Base-by-base conservation (phyloP, 2,329 filamentous ascomycete species). In the Diaporthe batatas region DNA sequence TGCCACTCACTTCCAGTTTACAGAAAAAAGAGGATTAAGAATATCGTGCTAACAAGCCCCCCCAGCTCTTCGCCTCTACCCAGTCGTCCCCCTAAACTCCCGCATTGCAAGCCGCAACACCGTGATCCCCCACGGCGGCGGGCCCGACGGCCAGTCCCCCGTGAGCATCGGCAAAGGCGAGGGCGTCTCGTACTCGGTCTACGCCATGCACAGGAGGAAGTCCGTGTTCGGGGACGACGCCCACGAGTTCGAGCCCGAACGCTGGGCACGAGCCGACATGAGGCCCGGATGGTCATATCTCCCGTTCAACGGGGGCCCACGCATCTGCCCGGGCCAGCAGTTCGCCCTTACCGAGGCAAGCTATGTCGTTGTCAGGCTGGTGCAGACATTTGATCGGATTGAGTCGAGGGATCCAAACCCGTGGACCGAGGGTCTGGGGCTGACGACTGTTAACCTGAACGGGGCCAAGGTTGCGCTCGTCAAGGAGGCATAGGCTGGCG, bases 341-440 rank as follows among this genome's bases (percentile, higher is more conserved):
- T 90, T 90, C 75, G 89, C 89, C 3, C 76, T 91, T 16, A 89
- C 87, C 0, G 88, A 91, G 79, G 86, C 86, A 73, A 80, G 80
- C 6, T 91, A 91, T 53, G 57, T 62, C 36, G 57, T 62, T 12
- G 39, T 62, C 14, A 62, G 57, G 16, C 57, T 62, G 39, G 57
- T 39, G 39, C 57, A 62, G 57, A 62, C 57, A 6, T 62, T 62
- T 62, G 57, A 62, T 23, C 57, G 57, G 36, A 44, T 62, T 18
- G 57, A 62, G 3, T 62, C 57, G 36, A 36, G 57, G 39, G 57
- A 62, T 21, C 57, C 57, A 39, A 62, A 62, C 39, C 57, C 57
- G 5, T 62, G 57, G 57, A 62, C 57, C 4, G 57, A 62, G 39
- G 57, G 57, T 8, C 16, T 62, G 36, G 57, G 57, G 39, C 57